Conservation (phyloP, 1,284 basidiomycete genomes). For the Pyrrhoderma lamaoense region DNA sequence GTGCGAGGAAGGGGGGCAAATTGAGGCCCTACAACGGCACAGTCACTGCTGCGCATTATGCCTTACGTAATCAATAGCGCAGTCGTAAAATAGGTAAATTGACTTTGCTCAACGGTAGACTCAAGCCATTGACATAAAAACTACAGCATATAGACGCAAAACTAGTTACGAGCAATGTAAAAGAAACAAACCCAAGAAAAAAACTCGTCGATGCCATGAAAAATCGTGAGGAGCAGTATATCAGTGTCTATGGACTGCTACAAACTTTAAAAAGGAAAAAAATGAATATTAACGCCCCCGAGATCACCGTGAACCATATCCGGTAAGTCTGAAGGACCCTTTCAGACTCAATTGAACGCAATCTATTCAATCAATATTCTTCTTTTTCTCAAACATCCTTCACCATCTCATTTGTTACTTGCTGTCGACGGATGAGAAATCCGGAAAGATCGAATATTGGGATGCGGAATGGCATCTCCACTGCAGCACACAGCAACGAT, state of each 20-base stretch:
- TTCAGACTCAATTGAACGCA: neutral
- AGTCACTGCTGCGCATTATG: constrained; percentile 8
- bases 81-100: no score
- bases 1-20: neutral
- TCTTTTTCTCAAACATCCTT: neutral
- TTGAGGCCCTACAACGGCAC: no score
- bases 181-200: no score
- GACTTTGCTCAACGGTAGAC: no score
- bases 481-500: constrained; percentile 19
- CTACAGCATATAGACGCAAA: no score
- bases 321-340: neutral
- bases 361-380: neutral
- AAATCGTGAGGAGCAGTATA: no score
- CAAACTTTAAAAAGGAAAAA: no score
- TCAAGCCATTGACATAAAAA: no score
- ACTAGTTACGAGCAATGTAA: no score
- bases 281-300: neutral
- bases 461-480: constrained; percentile 19
- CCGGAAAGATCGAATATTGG: constrained; percentile 20
- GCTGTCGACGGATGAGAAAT: neutral
- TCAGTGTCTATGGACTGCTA: no score
- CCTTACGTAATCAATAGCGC: no score
- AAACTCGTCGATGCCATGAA: no score
- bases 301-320: neutral
- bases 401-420: neutral